These are phyloP conservation scores for Rachicladosporium sp. DNA, from an alignment of 2,329 filamentous ascomycete genomes.

Conservation along the genomic window DNA sequence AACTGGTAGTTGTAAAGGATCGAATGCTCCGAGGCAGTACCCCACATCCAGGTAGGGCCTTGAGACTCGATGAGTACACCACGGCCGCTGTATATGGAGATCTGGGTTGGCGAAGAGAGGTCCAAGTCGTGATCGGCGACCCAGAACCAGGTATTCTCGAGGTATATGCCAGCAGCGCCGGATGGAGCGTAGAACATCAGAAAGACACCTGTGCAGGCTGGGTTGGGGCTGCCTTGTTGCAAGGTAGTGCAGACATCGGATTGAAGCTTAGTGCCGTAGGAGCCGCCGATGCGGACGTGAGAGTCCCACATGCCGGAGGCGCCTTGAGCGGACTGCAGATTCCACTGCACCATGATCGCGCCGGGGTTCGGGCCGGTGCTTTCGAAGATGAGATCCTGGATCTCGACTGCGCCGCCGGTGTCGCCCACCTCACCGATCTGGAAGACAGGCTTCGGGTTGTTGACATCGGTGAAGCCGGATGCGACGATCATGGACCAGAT, in stretches of 20 bases:
- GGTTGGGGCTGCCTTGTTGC: constrained; percentile 77
- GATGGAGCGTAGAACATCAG: constrained; percentile 39
- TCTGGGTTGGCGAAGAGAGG: constrained; percentile 27
- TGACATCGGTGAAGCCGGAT: constrained; percentile 57
- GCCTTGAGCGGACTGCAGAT: constrained; percentile 59
- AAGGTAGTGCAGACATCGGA: constrained; percentile 50
- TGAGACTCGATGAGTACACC: constrained; percentile 29
- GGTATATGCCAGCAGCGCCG: constrained; percentile 55
- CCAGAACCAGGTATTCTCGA: constrained; percentile 45
- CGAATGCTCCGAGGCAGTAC: constrained; percentile 42
- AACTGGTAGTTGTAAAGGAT: constrained; percentile 43
- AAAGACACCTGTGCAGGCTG: constrained; percentile 41
- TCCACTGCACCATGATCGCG: constrained; percentile 87
- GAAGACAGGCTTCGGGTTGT: constrained; percentile 69
- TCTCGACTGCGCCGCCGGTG: constrained; percentile 61
- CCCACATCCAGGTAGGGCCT: constrained; percentile 41
- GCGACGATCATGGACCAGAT: constrained; percentile 38
- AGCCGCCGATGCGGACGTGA: constrained; percentile 87
- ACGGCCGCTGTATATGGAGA: constrained; percentile 35
- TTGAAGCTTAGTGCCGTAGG: constrained; percentile 71
- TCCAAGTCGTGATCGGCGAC: constrained; percentile 43
- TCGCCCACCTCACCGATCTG: constrained; percentile 71
- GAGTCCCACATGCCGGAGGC: constrained; percentile 82
- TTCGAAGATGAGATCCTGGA: constrained; percentile 75
- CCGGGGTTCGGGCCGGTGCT: constrained; percentile 74